These are phyloP conservation scores for Pseudopyricularia cyperi DNA, from an alignment of 2,329 filamentous ascomycete species.

Conservation along the genomic window DNA sequence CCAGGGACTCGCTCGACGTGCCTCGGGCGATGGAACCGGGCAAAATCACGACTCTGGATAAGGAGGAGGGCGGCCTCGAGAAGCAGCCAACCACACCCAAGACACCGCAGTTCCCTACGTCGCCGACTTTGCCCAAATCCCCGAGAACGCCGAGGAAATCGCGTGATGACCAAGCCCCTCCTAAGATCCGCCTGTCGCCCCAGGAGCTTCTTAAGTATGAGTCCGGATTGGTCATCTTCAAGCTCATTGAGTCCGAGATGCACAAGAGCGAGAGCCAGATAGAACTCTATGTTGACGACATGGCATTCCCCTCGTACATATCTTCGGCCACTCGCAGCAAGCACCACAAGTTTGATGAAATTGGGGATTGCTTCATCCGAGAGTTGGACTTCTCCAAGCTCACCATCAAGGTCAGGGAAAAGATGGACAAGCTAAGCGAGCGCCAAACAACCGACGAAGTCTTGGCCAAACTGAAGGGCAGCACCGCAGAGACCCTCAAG, in stretches of 20 bases:
- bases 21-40: slow-evolving; percentile 24
- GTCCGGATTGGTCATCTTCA: slow-evolving; percentile 87
- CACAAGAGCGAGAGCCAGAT: slow-evolving; percentile 63
- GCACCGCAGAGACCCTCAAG: slow-evolving; percentile 76
- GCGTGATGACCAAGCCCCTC: slow-evolving; percentile 43
- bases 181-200: slow-evolving; percentile 65
- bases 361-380: slow-evolving; percentile 88
- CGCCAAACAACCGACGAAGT: slow-evolving; percentile 61
- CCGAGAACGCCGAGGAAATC: slow-evolving; percentile 30
- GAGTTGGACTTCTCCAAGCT: slow-evolving; percentile 95
- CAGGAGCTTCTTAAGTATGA: slow-evolving; percentile 79
- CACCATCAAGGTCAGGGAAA: slow-evolving; percentile 75
- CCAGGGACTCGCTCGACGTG: slow-evolving; percentile 17
- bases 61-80: slow-evolving; percentile 9
- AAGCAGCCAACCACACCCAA: neutral
- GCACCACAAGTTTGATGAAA: slow-evolving; percentile 70
- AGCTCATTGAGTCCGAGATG: slow-evolving; percentile 80
- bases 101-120: neutral
- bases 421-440: slow-evolving; percentile 59
- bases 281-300: slow-evolving; percentile 88
- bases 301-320: slow-evolving; percentile 78
- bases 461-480: slow-evolving; percentile 70
- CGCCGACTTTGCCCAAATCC: slow-evolving; percentile 15
- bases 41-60: slow-evolving; percentile 26
- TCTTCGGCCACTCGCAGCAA: slow-evolving; percentile 63